phyloP scores from a whole-genome alignment of 2,329 filamentous ascomycete genomes.

The Calonectria crousiana region DNA sequence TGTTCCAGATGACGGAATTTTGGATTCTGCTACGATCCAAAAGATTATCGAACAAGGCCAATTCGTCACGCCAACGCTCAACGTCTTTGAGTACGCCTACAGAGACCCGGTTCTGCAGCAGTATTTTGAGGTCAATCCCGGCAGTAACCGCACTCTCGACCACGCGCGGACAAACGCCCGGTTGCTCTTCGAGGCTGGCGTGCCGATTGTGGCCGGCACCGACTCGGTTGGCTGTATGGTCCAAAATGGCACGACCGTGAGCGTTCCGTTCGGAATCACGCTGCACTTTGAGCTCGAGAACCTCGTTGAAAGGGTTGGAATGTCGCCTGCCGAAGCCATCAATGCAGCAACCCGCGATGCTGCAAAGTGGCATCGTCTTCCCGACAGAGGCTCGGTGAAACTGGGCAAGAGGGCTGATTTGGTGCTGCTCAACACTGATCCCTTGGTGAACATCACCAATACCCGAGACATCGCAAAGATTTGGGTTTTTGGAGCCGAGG shows the following conservation, averaged over 20 bases:
- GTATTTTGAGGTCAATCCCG: neutral
- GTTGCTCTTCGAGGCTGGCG: neutral
- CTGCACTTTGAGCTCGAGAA: neutral
- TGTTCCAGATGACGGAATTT: neutral
- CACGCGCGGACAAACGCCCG: neutral
- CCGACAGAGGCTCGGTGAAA: neutral
- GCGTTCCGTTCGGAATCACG: neutral
- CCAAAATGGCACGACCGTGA: neutral
- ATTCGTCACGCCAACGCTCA: neutral
- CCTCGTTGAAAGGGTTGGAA: neutral
- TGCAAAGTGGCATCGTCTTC: neutral
- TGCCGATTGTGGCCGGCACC: neutral
- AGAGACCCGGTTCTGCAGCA: neutral
- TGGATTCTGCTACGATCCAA: neutral
- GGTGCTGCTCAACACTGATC: neutral
- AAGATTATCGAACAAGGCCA: neutral
- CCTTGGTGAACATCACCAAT: neutral
- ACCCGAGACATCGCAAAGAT: neutral
- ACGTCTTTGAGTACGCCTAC: neutral
- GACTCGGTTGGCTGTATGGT: neutral
- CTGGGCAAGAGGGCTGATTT: neutral
- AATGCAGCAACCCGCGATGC: neutral
- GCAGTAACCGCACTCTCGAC: neutral
- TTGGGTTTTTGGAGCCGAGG: neutral
- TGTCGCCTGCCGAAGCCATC: neutral